A percentile compares a stretch with the other conserved stretches of the same genome.
Evolutionary conservation across 192 early-diverging fungal species (phyloP).

Genomic region (Pilaira anomala): DNA sequence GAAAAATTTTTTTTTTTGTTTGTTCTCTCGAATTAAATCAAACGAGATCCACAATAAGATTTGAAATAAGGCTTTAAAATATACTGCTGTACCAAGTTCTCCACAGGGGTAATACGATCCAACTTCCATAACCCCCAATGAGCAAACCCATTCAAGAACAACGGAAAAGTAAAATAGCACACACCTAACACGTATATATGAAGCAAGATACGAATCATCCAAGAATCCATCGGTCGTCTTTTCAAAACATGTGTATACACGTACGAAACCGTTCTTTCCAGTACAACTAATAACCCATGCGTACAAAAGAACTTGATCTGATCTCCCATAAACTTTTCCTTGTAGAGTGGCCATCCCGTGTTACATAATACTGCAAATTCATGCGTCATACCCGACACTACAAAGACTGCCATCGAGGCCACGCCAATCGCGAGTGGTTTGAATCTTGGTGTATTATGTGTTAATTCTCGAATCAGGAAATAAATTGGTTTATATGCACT

Average conservation of each 20-base stretch:
- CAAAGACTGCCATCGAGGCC: constrained; percentile 16
- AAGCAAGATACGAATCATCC: background rate
- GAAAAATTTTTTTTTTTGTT: constrained; percentile 7
- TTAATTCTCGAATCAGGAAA: constrained; percentile 3
- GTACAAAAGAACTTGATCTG: constrained; percentile 16
- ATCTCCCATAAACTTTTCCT: constrained; percentile 1
- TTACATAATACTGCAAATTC: constrained; percentile 16
- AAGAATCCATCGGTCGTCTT: background rate
- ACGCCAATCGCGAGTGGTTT: background rate
- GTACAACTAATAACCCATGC: constrained; percentile 7
- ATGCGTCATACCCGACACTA: constrained; percentile 6
- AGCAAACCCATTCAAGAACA: constrained; percentile 19
- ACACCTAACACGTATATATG: constrained; percentile 12
- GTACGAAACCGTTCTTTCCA: background rate
- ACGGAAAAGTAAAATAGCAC: background rate
- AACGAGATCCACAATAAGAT: background rate
- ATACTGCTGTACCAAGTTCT: background rate
- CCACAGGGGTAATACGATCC: background rate
- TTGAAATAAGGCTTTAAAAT: background rate
- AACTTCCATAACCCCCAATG: constrained; percentile 4
- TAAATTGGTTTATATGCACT: constrained; percentile 14
- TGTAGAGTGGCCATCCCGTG: constrained; percentile 8
- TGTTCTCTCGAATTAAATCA: background rate
- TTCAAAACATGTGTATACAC: background rate
- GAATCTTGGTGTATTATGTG: background rate